Evolutionary conservation across 2,329 filamentous ascomycete genomes (phyloP).

Genomic region (Dactylellina haptotyla): DNA sequence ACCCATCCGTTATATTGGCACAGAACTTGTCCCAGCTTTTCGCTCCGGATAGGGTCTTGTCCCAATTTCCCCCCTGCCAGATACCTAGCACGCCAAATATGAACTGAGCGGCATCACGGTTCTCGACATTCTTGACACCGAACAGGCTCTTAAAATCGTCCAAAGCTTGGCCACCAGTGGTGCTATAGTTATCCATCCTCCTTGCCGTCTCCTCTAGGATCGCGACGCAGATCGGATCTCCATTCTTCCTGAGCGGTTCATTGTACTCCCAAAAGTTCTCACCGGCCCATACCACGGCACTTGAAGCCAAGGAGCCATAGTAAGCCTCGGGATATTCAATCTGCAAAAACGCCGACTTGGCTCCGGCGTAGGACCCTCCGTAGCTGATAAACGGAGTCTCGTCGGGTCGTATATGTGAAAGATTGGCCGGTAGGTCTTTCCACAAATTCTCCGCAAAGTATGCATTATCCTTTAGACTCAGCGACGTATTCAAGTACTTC

Average conservation of each 20-base stretch:
- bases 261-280: constrained; percentile 78
- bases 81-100: constrained; percentile 25
- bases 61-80: constrained; percentile 45
- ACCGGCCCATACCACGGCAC: constrained; percentile 80
- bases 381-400: constrained; percentile 79
- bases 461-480: constrained; percentile 80
- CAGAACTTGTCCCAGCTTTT: constrained; percentile 46
- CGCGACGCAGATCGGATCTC: constrained; percentile 71
- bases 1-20: constrained; percentile 33
- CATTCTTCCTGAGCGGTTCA: constrained; percentile 69
- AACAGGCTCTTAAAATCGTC: constrained; percentile 67
- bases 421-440: constrained; percentile 74
- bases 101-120: constrained; percentile 47
- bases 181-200: constrained; percentile 70
- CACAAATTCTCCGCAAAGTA: constrained; percentile 79
- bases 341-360: constrained; percentile 79
- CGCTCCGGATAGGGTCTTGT: constrained; percentile 27
- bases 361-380: constrained; percentile 84
- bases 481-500: constrained; percentile 84
- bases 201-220: constrained; percentile 71
- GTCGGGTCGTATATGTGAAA: constrained; percentile 72
- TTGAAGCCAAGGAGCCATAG: constrained; percentile 81
- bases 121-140: constrained; percentile 64
- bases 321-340: constrained; percentile 81
- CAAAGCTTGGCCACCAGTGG: constrained; percentile 64